Evolutionary conservation across 768 basidiomycete genomes (phyloP), one percentile per base, ranked within the genome.

Genomic region (Gloeophyllum trabeum): DNA sequence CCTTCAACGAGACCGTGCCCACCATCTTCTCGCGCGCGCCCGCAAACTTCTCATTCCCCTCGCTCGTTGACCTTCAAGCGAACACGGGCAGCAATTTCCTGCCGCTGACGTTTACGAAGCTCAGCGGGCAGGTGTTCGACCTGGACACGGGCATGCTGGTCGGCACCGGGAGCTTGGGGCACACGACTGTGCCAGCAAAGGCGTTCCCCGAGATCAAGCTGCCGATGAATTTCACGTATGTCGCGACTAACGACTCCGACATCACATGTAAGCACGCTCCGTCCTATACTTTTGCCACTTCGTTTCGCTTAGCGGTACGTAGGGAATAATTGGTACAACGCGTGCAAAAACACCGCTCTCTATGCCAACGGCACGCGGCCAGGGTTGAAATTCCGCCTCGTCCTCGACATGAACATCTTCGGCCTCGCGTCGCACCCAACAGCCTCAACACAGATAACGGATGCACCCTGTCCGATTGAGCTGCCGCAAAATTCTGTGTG

Each of bases 21-120:
- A 69, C 68, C 1, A 57, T 62, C 25, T 94, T 97, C 65, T 79
- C 73, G 25, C 76, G 86, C 44, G 59, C 67, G 1, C 91, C 90
- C 0, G 80, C 92, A 42, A 94, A 94, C 61, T 97, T 94, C 61
- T 76, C 82, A 25, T 97, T 97, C 69, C 75, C 84, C 3, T 87
- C 80, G 0, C 67, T 69, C 35, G 76, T 89, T 14, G 69, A 80
- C 18, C 64, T 97, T 7, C 73, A 88, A 61, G 69, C 87, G 39
- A 76, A 94, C 61, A 90, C 88, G 6, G 64, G 61, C 12, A 61
- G 63, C 51, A 92, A 85, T 52, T 85, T 76, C 54, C 65, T 94
- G 10, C 91, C 92, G 3, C 56, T 92, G 37, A 77, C 72, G 26
- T 80, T 93, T 64, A 75, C 65, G 26, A 63, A 70, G 48, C 64